These are phyloP conservation scores for Platismatia glauca DNA, from an alignment of 495 filamentous ascomycete genomes.

Conservation along the genomic window DNA sequence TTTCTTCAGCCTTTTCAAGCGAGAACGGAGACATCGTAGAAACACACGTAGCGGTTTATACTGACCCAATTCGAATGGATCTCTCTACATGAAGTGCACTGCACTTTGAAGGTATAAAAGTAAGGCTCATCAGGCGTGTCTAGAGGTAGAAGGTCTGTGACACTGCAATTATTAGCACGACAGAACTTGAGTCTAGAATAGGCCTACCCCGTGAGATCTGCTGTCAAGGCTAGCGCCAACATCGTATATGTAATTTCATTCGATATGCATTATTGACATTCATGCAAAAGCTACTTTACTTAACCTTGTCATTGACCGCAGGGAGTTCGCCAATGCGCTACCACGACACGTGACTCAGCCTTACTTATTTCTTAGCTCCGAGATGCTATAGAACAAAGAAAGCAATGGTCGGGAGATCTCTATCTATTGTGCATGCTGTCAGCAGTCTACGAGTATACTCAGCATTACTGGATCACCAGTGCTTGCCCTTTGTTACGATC, in stretches of 20 bases:
- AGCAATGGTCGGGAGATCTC: too few relatives aligned
- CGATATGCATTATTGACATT: not conserved
- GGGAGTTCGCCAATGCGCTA: not conserved
- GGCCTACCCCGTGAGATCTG: slow-evolving; percentile 22
- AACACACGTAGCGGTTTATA: slow-evolving; percentile 73
- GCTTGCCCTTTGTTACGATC: not conserved
- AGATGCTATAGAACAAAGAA: too few relatives aligned
- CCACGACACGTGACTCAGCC: not conserved
- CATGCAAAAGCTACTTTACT: not conserved
- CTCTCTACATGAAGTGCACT: slow-evolving; percentile 92
- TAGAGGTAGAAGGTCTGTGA: slow-evolving; percentile 77
- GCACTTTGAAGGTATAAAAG: slow-evolving; percentile 92
- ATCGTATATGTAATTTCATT: slow-evolving; percentile 5
- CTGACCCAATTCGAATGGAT: slow-evolving; percentile 79
- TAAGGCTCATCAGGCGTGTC: slow-evolving; percentile 76
- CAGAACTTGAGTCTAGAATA: not conserved
- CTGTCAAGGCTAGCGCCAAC: slow-evolving; percentile 23
- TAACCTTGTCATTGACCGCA: not conserved
- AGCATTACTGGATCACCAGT: too few relatives aligned
- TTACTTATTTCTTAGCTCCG: not conserved
- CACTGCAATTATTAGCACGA: slow-evolving; percentile 43
- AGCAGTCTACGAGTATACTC: too few relatives aligned
- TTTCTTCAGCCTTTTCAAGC: slow-evolving; percentile 1
- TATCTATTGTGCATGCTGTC: too few relatives aligned
- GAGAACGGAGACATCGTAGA: slow-evolving; percentile 24